Conservation (phyloP, 1,284 basidiomycete genomes). For the Ganoderma resinaceum region DNA sequence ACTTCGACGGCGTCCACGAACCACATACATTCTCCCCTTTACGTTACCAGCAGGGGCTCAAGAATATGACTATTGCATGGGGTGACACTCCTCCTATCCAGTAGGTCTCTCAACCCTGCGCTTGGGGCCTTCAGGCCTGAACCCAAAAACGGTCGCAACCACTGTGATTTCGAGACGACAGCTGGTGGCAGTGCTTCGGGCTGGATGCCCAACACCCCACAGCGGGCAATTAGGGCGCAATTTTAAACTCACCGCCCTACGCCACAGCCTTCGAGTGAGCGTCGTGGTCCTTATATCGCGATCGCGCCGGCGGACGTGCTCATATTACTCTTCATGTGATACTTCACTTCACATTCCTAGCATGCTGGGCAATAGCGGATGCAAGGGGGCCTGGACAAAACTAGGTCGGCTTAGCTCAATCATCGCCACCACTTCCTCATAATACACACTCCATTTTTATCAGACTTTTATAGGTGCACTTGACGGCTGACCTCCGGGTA, state of each 20-base stretch:
- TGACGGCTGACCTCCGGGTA: neutral
- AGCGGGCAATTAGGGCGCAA: neutral
- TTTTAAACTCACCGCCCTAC: neutral
- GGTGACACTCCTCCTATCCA: neutral
- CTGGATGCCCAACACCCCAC: no score
- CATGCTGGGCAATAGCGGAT: no score
- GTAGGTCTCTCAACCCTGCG: no score
- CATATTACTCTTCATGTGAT: neutral
- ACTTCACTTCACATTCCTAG: no score
- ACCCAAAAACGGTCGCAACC: neutral
- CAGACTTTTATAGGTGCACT: neutral
- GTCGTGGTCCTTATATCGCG: neutral
- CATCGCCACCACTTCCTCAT: neutral
- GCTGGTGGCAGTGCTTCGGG: neutral
- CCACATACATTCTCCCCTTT: neutral
- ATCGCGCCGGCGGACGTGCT: neutral
- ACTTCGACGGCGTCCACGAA: neutral
- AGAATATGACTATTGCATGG: neutral
- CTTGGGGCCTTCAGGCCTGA: no score
- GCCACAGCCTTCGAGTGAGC: neutral
- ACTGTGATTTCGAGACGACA: neutral
- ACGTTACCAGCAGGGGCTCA: neutral
- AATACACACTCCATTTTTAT: neutral
- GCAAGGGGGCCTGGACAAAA: neutral
- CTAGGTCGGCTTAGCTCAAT: neutral